Base-by-base conservation (phyloP, 2,329 filamentous ascomycete genomes). In the Raffaelea deltoideospora region DNA sequence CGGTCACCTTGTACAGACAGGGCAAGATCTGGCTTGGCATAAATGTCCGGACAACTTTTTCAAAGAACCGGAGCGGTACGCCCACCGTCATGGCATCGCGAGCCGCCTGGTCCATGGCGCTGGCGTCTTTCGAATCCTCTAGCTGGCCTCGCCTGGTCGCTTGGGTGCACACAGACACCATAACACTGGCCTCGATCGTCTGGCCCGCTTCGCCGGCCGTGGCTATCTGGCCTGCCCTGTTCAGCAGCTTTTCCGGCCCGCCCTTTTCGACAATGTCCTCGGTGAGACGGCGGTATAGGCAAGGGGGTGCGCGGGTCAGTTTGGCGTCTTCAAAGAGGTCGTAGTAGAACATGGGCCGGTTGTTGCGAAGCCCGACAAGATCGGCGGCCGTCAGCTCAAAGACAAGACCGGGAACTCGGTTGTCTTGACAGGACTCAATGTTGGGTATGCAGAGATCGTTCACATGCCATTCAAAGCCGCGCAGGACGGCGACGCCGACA, bases 41-140 rank as follows among this genome's bases (percentile, higher is more conserved):
- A 11, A 34, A 36, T 5, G 19, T 30, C 26, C 34, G 28, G 10
- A 38, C 39, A 31, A 33, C 24, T 23, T 14, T 34, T n/a, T 38
- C 26, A 11, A 41, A 38, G 20, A 38, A 38, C 13, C 18, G 3
- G 13, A 31, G 14, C 13, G 29, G 18, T 13, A 36, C 22, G 21
- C 39, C 39, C 21, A 41, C 21, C 10, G 39, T 36, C 36, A 38
- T 41, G 5, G 39, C 39, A 21, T 38, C 39, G 14, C 17, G 24
- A 5, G 36, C 36, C 10, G 36, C 36, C 10, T 26, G 24, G 14
- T 36, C 33, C 20, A 41, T 33, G 13, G 26, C 30, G 11, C 36
- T 33, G 2, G 39, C 39, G 8, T 38, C 38, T 6, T 15, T 26
- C 21, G 24, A 22, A n/a, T n/a, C n/a, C 8, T 31, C 24, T 0